These are phyloP conservation scores for Solanum chiquidenum DNA, from an alignment of 257 asterid genomes.

Conservation along the genomic window DNA sequence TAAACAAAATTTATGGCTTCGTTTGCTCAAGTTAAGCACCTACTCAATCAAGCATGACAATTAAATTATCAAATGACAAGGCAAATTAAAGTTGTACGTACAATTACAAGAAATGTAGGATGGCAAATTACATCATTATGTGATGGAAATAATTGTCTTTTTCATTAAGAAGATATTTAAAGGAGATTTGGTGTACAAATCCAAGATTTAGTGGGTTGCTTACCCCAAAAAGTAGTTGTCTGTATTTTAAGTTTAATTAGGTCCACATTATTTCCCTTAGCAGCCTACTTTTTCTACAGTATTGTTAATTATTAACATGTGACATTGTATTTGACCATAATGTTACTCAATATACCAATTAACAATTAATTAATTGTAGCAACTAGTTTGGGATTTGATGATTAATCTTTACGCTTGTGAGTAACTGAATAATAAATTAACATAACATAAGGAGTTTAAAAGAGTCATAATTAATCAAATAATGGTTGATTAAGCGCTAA, in stretches of 20 bases:
- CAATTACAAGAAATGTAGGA: neutral
- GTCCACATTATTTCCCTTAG: neutral
- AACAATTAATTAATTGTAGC: neutral
- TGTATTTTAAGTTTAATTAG: neutral
- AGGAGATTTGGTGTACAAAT: conserved; percentile 10
- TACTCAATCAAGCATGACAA: no score
- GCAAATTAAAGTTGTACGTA: neutral
- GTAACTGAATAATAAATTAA: neutral
- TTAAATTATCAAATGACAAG: no score
- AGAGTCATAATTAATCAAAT: conserved; percentile 1
- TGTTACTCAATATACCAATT: neutral
- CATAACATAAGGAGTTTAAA: neutral
- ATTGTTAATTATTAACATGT: conserved; percentile 5
- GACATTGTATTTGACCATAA: conserved; percentile 1
- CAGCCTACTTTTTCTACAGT: neutral
- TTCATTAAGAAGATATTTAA: neutral
- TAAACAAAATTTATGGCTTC: no score
- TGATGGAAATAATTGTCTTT: neutral
- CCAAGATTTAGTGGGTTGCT: conserved; percentile 12
- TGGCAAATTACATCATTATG: neutral
- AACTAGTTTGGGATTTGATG: neutral
- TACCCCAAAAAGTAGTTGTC: conserved; percentile 1
- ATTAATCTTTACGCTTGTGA: neutral
- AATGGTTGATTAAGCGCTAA: neutral
- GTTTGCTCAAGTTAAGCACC: neutral